phyloP scores from a whole-genome alignment of 2,329 filamentous ascomycete genomes.

The Cladosporium sphaerospermum region DNA sequence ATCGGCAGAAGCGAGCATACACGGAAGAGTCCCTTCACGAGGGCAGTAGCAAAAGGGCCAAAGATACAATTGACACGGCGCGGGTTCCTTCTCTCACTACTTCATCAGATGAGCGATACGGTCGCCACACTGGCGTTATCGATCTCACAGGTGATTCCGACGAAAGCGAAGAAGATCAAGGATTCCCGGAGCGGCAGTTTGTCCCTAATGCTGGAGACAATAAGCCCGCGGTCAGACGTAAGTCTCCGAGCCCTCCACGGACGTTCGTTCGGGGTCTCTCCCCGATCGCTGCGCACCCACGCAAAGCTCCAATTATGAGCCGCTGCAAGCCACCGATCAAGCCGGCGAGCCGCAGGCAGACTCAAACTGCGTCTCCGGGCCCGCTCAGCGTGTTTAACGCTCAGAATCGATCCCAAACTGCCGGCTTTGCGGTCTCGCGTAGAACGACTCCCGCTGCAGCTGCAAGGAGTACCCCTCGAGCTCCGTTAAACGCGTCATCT shows the following conservation, averaged over 20 bases:
- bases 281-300: slow-evolving; percentile 1
- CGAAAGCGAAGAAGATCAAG: neutral
- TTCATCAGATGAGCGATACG: neutral
- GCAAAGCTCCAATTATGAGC: neutral
- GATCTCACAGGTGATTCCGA: neutral
- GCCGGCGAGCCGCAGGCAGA: neutral
- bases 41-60: neutral
- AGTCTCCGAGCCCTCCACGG: neutral
- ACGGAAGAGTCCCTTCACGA: no score
- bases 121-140: neutral
- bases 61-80: no score
- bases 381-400: neutral
- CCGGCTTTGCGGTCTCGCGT: no score
- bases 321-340: slow-evolving; percentile 5
- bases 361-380: neutral
- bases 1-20: no score
- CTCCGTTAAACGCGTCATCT: neutral
- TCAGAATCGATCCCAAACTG: neutral
- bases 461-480: neutral
- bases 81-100: neutral
- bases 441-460: neutral
- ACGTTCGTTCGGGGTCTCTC: neutral
- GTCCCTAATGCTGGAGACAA: neutral
- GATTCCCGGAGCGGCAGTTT: slow-evolving; percentile 1
- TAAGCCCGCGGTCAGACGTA: neutral